A percentile compares a stretch with the other conserved stretches of the same genome.
phyloP scores from a whole-genome alignment of 768 basidiomycete species.

The Mycena filopes region DNA sequence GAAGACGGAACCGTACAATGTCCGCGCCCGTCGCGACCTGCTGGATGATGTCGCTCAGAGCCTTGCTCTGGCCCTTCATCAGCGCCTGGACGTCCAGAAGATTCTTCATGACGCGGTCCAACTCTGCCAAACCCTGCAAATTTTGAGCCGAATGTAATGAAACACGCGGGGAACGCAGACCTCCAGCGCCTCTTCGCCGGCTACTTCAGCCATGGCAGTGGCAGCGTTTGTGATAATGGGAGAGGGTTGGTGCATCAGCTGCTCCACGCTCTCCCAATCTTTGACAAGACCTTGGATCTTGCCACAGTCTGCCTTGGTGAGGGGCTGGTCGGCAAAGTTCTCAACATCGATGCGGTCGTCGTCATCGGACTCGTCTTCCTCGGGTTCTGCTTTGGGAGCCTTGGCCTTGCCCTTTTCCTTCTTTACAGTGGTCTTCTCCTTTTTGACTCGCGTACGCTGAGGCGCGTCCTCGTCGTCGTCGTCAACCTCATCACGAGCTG shows the following conservation, averaged over 20 bases:
- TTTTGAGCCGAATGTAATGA: conserved; percentile 7
- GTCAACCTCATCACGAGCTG: conserved; percentile 44
- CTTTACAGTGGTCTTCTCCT: conserved; percentile 45
- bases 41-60: conserved; percentile 67
- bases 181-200: conserved; percentile 61
- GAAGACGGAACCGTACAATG: conserved; percentile 60
- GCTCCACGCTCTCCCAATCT: conserved; percentile 71
- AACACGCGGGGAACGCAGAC: conserved; percentile 46
- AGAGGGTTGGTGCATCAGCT: conserved; percentile 59
- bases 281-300: conserved; percentile 67
- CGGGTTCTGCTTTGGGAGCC: conserved; percentile 29
- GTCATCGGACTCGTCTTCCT: conserved; percentile 54
- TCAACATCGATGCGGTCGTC: conserved; percentile 68
- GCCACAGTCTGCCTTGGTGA: conserved; percentile 60
- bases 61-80: conserved; percentile 64
- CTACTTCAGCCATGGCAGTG: conserved; percentile 70
- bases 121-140: conserved; percentile 61
- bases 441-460: conserved; percentile 45
- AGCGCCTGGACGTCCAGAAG: conserved; percentile 74
- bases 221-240: conserved; percentile 63
- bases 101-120: conserved; percentile 76
- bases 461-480: conserved; percentile 57
- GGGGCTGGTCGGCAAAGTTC: conserved; percentile 74
- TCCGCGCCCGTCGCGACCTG: conserved; percentile 62
- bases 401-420: conserved; percentile 41